Conservation (phyloP, 2,329 filamentous ascomycete genomes). For the Ascochyta clinopodiicola region DNA sequence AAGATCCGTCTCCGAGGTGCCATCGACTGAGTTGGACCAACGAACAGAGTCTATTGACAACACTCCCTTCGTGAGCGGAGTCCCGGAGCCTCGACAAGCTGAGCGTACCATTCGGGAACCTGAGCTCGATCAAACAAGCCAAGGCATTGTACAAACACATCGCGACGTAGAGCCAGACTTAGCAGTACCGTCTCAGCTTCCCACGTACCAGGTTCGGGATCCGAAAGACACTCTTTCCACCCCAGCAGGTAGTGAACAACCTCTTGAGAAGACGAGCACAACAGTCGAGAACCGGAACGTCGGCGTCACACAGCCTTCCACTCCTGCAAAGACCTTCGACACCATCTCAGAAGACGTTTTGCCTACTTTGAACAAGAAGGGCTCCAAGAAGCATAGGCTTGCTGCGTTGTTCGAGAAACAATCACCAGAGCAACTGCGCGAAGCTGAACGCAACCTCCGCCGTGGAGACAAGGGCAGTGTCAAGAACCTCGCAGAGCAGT, state of each 20-base stretch:
- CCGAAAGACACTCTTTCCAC: background rate
- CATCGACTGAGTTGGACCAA: background rate
- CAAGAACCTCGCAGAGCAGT: conserved; percentile 32
- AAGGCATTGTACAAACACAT: too few species aligned
- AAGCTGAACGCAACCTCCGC: conserved; percentile 21
- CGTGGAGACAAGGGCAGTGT: conserved; percentile 28
- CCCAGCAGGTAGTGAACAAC: background rate
- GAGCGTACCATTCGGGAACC: background rate
- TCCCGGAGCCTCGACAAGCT: background rate
- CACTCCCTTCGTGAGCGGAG: background rate
- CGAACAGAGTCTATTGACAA: background rate
- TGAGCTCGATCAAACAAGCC: background rate
- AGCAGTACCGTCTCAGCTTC: too few species aligned
- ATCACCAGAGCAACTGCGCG: conserved; percentile 14
- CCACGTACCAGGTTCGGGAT: too few species aligned
- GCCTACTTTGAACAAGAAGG: conserved; percentile 45
- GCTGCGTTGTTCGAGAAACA: conserved; percentile 42
- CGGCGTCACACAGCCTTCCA: background rate
- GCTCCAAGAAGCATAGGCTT: conserved; percentile 47
- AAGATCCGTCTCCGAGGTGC: background rate
- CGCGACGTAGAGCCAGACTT: too few species aligned
- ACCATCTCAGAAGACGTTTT: conserved; percentile 17
- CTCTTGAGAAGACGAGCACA: background rate
- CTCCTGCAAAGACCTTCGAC: conserved; percentile 11
- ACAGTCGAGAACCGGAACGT: background rate